phyloP scores from a whole-genome alignment of 2,329 filamentous ascomycete species.

The Penicillium crustosum region DNA sequence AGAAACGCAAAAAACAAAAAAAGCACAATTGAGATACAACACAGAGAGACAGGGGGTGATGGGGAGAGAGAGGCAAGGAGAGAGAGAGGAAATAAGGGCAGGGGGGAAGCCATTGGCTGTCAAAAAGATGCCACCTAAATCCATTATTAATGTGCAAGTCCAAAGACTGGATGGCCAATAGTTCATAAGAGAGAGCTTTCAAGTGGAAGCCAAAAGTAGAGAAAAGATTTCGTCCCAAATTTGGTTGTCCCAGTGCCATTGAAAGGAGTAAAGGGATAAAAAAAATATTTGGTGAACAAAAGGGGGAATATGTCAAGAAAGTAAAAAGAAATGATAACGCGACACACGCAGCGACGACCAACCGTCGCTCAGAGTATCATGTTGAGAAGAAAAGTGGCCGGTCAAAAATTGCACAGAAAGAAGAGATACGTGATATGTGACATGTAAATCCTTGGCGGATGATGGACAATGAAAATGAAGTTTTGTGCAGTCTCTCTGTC shows the following conservation, averaged over 20 bases:
- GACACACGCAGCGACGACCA: constrained; percentile 17
- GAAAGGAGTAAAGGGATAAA: constrained; percentile 17
- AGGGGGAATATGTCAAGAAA: constrained; percentile 38
- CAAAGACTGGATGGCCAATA: constrained; percentile 20
- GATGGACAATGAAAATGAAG: constrained; percentile 27
- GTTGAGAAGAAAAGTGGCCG: constrained; percentile 21
- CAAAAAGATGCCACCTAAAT: constrained; percentile 20
- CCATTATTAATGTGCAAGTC: constrained; percentile 22
- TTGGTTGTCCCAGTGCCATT: constrained; percentile 23
- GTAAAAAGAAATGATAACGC: constrained; percentile 22
- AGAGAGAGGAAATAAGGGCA: constrained; percentile 10
- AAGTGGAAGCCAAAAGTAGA: constrained; percentile 10
- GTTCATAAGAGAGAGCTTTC: constrained; percentile 18
- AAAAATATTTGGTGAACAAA: constrained; percentile 29
- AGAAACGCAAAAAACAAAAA: constrained; percentile 6
- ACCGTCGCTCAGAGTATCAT: constrained; percentile 24
- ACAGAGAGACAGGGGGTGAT: constrained; percentile 1
- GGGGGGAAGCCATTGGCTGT: constrained; percentile 14
- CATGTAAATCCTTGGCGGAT: constrained; percentile 21
- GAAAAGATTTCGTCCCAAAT: constrained; percentile 22
- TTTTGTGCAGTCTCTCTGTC: constrained; percentile 26
- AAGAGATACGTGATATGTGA: constrained; percentile 29
- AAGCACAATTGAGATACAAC: constrained; percentile 1
- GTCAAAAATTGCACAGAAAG: constrained; percentile 26
- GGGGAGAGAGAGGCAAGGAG: constrained; percentile 3